These are phyloP conservation scores for Candida buenavistaensis DNA, from an alignment of 1,139 yeast genomes.

Conservation along the genomic window DNA sequence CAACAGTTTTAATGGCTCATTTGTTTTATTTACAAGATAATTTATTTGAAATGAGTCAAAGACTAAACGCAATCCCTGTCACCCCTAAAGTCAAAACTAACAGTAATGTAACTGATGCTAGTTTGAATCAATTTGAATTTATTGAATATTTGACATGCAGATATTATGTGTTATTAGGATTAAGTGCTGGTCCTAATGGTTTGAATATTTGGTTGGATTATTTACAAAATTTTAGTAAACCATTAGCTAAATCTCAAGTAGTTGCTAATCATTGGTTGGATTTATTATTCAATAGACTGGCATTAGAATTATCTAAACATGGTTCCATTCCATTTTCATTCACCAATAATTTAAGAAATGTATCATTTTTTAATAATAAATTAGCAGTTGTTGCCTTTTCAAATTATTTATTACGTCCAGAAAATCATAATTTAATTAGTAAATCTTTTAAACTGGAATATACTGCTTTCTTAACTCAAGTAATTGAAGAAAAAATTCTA, in stretches of 20 bases:
- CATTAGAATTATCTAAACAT: constrained; percentile 22
- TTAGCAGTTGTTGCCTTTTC: constrained; percentile 29
- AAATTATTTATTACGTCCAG: constrained; percentile 30
- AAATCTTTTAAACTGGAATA: constrained; percentile 33
- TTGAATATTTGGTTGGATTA: constrained; percentile 34
- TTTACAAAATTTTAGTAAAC: constrained; percentile 24
- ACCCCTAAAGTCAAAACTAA: constrained; percentile 13
- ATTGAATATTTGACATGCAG: constrained; percentile 37
- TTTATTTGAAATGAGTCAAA: constrained; percentile 21
- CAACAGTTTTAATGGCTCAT: constrained; percentile 36
- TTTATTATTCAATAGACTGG: constrained; percentile 27
- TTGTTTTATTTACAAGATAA: constrained; percentile 34
- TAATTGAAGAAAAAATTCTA: constrained; percentile 22
- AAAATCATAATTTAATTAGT: constrained; percentile 21
- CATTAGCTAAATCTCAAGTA: constrained; percentile 35
- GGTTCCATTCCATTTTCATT: constrained; percentile 23
- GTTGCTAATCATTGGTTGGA: constrained; percentile 44
- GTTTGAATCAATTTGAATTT: constrained; percentile 24
- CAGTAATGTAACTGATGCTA: constrained; percentile 15
- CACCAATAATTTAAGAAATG: constrained; percentile 19
- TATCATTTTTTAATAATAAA: constrained; percentile 27
- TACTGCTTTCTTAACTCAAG: constrained; percentile 24
- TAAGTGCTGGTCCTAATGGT: constrained; percentile 17
- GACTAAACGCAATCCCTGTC: constrained; percentile 19
- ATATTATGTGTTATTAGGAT: constrained; percentile 36